Conservation (phyloP, 495 filamentous ascomycete species). For the Aspergillus sclerotiicarbonarius region DNA sequence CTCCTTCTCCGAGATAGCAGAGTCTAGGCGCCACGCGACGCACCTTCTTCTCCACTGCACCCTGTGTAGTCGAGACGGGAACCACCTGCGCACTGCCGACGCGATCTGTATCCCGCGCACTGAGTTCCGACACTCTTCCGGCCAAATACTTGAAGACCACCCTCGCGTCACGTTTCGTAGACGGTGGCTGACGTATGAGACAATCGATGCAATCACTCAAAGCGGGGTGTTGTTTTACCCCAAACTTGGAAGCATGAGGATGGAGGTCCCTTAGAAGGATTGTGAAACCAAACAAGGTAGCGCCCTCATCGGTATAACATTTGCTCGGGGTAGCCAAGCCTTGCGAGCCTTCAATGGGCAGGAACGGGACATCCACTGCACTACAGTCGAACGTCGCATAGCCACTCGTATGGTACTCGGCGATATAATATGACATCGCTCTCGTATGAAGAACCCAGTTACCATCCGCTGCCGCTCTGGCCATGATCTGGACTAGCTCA, state of each 20-base stretch:
- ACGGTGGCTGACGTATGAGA: constrained; percentile 68
- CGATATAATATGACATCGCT: constrained; percentile 79
- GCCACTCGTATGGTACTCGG: constrained; percentile 70
- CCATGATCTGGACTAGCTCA: constrained; percentile 76
- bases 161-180: constrained; percentile 59
- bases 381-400: constrained; percentile 63
- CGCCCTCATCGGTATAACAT: constrained; percentile 78
- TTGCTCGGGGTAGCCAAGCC: constrained; percentile 65
- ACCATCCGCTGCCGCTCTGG: constrained; percentile 49
- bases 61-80: constrained; percentile 53
- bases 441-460: constrained; percentile 57
- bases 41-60: constrained; percentile 32
- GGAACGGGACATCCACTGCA: constrained; percentile 58
- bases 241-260: constrained; percentile 74
- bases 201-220: constrained; percentile 69
- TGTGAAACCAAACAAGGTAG: constrained; percentile 73
- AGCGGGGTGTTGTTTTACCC: constrained; percentile 74
- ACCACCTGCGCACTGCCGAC: constrained; percentile 66
- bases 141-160: constrained; percentile 79
- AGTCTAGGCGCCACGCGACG: constrained; percentile 59
- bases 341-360: constrained; percentile 67
- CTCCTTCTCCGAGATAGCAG: constrained; percentile 75
- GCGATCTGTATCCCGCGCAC: constrained; percentile 53
- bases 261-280: constrained; percentile 73
- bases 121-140: constrained; percentile 69